Percentiles rank a stretch among this genome's conserved stretches.
phyloP scores from a whole-genome alignment of 164 flowering plant species.

The Litsea cubeba region DNA sequence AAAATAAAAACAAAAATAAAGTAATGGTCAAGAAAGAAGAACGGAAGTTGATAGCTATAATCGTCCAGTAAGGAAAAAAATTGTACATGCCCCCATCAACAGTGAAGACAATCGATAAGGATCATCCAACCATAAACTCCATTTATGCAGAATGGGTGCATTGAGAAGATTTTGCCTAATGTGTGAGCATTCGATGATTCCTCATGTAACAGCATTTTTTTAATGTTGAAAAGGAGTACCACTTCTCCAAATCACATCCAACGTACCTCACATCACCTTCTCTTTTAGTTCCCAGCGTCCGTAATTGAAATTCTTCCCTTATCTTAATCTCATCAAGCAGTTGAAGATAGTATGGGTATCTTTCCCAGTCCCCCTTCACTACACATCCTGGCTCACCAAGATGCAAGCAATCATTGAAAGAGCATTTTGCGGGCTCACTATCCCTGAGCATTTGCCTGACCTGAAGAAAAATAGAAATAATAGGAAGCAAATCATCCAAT shows the following conservation, averaged over 20 bases:
- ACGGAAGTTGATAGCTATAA: not conserved
- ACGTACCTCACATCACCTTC: slow-evolving; percentile 83
- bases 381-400: slow-evolving; percentile 90
- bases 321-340: slow-evolving; percentile 87
- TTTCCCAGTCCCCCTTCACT: slow-evolving; percentile 81
- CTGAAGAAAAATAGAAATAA: slow-evolving; percentile 29
- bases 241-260: too few relatives aligned
- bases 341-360: slow-evolving; percentile 84
- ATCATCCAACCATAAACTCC: not conserved
- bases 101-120: not conserved
- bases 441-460: slow-evolving; percentile 48
- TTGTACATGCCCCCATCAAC: not conserved
- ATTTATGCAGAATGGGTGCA: not conserved
- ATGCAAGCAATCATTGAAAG: slow-evolving; percentile 87
- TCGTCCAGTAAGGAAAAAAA: not conserved
- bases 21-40: not conserved
- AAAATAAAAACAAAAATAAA: too few relatives aligned
- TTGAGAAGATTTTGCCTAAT: too few relatives aligned
- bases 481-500: not conserved
- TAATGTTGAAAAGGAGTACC: not conserved
- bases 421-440: slow-evolving; percentile 50
- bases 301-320: slow-evolving; percentile 81
- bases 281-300: slow-evolving; percentile 87
- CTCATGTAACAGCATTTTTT: too few relatives aligned
- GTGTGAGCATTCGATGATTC: too few relatives aligned